These are phyloP conservation scores for Ophiostoma perfectum DNA, from an alignment of 2,329 filamentous ascomycete species.

Conservation along the genomic window DNA sequence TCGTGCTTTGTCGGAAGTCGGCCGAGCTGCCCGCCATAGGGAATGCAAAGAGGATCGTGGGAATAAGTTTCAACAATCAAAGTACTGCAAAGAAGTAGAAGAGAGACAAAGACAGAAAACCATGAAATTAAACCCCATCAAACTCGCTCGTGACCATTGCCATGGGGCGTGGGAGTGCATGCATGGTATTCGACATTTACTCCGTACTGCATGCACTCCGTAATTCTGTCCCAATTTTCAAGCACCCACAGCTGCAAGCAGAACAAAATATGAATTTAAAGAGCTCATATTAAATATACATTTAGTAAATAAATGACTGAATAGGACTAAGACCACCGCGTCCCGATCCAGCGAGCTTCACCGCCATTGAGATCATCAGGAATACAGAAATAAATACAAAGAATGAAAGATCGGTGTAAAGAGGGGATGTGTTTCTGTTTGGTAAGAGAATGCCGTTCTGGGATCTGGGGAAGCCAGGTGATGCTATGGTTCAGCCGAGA, in stretches of 20 bases:
- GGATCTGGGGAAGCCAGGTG: conserved; percentile 4
- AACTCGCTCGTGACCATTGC: conserved; percentile 9
- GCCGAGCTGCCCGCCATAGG: background rate
- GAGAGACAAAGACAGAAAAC: background rate
- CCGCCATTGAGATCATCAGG: too few relatives aligned
- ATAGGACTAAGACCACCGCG: too few relatives aligned
- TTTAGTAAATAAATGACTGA: too few relatives aligned
- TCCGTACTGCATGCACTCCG: background rate
- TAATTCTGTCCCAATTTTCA: background rate
- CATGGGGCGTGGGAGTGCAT: conserved; percentile 9
- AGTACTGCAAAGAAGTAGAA: background rate
- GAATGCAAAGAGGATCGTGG: too few relatives aligned
- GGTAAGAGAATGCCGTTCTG: background rate
- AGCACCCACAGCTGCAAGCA: too few relatives aligned
- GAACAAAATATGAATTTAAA: too few relatives aligned
- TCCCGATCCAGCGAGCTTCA: too few relatives aligned
- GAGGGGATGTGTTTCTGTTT: conserved; percentile 7
- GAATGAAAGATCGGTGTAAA: conserved; percentile 2
- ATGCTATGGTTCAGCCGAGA: background rate
- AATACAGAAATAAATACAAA: too few relatives aligned
- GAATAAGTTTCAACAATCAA: background rate
- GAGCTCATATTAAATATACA: too few relatives aligned
- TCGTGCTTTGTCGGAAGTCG: background rate
- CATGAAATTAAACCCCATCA: background rate
- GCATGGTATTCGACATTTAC: background rate